Percentiles rank a stretch among this genome's conserved stretches.
Conservation (phyloP, 139 green algal species). For the Auxenochlorella protothecoides region DNA sequence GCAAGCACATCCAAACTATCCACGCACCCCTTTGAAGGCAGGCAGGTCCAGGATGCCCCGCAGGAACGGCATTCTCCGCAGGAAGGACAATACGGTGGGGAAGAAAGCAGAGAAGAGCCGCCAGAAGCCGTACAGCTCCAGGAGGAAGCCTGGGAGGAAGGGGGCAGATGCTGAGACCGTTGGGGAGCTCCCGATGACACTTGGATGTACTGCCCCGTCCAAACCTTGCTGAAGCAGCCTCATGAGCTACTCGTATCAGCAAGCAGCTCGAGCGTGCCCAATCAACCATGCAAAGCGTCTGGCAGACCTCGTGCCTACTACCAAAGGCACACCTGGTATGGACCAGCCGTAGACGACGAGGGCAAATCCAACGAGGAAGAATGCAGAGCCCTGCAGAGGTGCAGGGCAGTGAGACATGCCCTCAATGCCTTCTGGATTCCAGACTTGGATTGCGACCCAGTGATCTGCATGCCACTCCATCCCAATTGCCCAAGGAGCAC, state of each 20-base stretch:
- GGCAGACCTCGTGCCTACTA: background rate
- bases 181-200: no score
- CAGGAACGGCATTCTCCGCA: slow-evolving; percentile 62
- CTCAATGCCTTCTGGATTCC: background rate
- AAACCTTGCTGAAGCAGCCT: no score
- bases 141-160: slow-evolving; percentile 31
- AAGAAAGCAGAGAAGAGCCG: slow-evolving; percentile 91
- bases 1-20: no score
- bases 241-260: no score
- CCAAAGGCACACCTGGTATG: slow-evolving; percentile 42
- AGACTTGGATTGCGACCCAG: no score
- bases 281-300: background rate
- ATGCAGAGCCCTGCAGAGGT: slow-evolving; percentile 52
- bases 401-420: background rate
- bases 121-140: slow-evolving; percentile 92
- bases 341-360: slow-evolving; percentile 83
- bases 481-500: background rate
- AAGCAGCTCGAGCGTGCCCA: no score
- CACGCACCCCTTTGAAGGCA: slow-evolving; percentile 54
- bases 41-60: slow-evolving; percentile 69
- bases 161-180: no score
- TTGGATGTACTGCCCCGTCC: no score
- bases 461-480: no score
- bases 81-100: slow-evolving; percentile 80
- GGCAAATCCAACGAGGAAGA: slow-evolving; percentile 72